Base-by-base conservation (phyloP, 495 filamentous ascomycete species). In the Penicillium mononematosum region DNA sequence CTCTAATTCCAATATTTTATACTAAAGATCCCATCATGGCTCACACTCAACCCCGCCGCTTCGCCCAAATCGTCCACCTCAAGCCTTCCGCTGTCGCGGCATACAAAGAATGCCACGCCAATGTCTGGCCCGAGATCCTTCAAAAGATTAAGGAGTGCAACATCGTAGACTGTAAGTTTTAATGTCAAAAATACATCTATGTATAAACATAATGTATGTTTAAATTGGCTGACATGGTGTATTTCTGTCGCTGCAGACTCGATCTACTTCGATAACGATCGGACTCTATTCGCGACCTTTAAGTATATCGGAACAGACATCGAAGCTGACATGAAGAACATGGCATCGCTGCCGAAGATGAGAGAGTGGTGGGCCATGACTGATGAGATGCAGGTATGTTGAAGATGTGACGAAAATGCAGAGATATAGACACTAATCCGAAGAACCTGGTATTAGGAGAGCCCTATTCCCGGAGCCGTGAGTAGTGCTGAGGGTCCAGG, bases 301-400 rank as follows among this genome's bases (percentile, higher is more conserved):
- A 90, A 89, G 68, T 91, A 91, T 56, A 75, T 87, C 17, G 88
- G 88, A 1, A 77, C 78, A 48, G 82, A 89, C 69, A 90, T 80
- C 34, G 84, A 80, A 1, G 83, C 71, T 2, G 88, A 90, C 72
- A 91, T 91, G 88, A 76, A 80, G 71, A 75, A 74, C 48, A 91
- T 90, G 88, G 70, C 75, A 6, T 81, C 78, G 22, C 87, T 88
- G 62, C 78, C 82, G 2, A 88, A 86, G 58, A 85, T 91, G 19
- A 78, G 82, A 42, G 85, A 89, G 67, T 91, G 88, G 88, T 91
- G 88, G 88, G 75, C 74, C 31, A 85, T 91, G 81, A 91, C 88
- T 20, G 88, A 91, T 71, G 73, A 75, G 16, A 86, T 85, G 74
- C 88, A 91, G 71, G 82, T 74, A 64, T 77, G 71, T 73, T 24